Evolutionary conservation across 495 filamentous ascomycete genomes (phyloP), one percentile per base, ranked within the genome.

Genomic region (Talaromyces thailandensis): DNA sequence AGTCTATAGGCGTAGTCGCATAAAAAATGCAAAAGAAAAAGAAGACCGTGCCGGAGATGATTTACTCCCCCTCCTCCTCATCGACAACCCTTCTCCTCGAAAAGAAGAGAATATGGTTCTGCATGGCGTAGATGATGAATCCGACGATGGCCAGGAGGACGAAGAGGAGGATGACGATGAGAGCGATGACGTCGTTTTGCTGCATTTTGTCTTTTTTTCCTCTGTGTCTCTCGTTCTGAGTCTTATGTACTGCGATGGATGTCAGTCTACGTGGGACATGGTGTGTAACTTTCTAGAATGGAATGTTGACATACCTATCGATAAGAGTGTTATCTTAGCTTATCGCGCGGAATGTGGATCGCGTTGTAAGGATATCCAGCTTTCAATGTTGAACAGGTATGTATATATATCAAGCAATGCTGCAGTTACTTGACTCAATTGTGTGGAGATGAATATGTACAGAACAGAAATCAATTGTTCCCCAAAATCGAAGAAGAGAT

Each of bases 101-200:
- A 64, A 78, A 78, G 64, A 79, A 72, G 0, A 69, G 69, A 57
- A 80, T 67, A 23, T 72, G 76, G 67, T 79, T 76, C 51, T 79
- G 74, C 24, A 78, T 67, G 23, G 76, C 73, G 70, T 85, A 91
- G 76, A 91, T 90, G 60, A 80, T 82, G 68, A 87, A 88, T 45
- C 82, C 87, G 64, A 87, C 85, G 63, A 85, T 73, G 48, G 86
- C 86, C 26, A 92, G 83, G 52, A 91, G 70, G 71, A 91, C 71
- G 75, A 91, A 91, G 64, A 92, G 82, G 45, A 91, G 66, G 74
- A 92, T 90, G 74, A 92, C 86, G 75, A 92, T 92, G 71, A 92
- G 82, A 32, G 88, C 89, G 73, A 92, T 89, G 70, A 86, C 82
- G 75, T 89, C 82, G 83, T 92, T 92, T 78, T 85, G 75, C 73